These are phyloP conservation scores for Phytophthora agathidicida DNA, from an alignment of 352 stramenopile genomes.

Conservation along the genomic window DNA sequence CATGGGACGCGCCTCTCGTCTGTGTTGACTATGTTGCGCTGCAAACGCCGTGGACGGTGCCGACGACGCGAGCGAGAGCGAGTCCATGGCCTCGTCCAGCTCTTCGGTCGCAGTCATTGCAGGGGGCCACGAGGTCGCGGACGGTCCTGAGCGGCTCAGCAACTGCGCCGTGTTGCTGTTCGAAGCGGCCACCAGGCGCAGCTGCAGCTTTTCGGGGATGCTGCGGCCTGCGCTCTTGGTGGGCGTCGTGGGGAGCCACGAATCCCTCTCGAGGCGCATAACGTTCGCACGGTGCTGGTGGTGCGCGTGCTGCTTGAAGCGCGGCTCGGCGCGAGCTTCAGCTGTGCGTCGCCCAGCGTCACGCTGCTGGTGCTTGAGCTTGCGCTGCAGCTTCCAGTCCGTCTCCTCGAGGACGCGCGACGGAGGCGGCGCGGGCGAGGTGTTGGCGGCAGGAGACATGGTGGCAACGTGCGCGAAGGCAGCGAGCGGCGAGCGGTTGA, in stretches of 20 bases:
- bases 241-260: constrained; percentile 38
- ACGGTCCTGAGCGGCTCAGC: constrained; percentile 56
- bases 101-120: constrained; percentile 24
- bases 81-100: constrained; percentile 40
- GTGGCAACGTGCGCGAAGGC: background rate
- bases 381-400: constrained; percentile 66
- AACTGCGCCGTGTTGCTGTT: constrained; percentile 1
- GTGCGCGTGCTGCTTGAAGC: constrained; percentile 48
- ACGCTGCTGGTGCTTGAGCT: constrained; percentile 74
- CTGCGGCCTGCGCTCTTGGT: constrained; percentile 32
- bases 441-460: constrained; percentile 39
- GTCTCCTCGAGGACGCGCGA: constrained; percentile 36
- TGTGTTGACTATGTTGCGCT: constrained; percentile 36
- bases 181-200: too few relatives aligned
- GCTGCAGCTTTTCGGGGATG: constrained; percentile 42
- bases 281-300: constrained; percentile 38
- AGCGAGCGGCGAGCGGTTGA: constrained; percentile 1
- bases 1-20: constrained; percentile 62
- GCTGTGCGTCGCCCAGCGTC: constrained; percentile 47
- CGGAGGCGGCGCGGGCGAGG: constrained; percentile 3
- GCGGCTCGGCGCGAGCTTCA: constrained; percentile 28
- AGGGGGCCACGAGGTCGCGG: constrained; percentile 63
- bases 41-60: constrained; percentile 45
- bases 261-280: constrained; percentile 45
- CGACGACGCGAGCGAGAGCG: constrained; percentile 43